Evolutionary conservation across 2,329 filamentous ascomycete genomes (phyloP).

Genomic region (Didymella sp.): DNA sequence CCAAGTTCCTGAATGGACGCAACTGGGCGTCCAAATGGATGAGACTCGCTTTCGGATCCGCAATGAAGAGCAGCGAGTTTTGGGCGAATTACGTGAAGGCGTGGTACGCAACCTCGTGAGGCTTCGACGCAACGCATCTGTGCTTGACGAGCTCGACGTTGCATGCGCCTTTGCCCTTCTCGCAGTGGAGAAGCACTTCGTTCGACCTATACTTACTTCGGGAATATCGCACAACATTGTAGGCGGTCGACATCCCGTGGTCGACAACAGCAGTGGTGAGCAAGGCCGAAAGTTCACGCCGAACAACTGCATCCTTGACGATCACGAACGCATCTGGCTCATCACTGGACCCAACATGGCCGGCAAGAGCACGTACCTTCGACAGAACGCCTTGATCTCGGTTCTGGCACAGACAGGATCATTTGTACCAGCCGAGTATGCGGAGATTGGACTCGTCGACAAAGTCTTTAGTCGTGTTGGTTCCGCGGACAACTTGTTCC

Average conservation of each 20-base stretch:
- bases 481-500: slow-evolving; percentile 92
- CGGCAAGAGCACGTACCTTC: slow-evolving; percentile 93
- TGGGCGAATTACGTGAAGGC: slow-evolving; percentile 73
- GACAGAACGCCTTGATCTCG: slow-evolving; percentile 93
- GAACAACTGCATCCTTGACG: slow-evolving; percentile 87
- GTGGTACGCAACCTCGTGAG: slow-evolving; percentile 85
- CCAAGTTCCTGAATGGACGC: slow-evolving; percentile 82
- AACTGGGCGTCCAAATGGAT: slow-evolving; percentile 80
- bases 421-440: slow-evolving; percentile 88
- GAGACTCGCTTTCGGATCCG: slow-evolving; percentile 78
- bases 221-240: slow-evolving; percentile 74
- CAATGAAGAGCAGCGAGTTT: slow-evolving; percentile 82
- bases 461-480: slow-evolving; percentile 88
- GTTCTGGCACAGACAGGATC: slow-evolving; percentile 92
- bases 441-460: slow-evolving; percentile 89
- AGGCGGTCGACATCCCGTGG: slow-evolving; percentile 88
- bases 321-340: slow-evolving; percentile 72
- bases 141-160: slow-evolving; percentile 93
- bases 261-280: slow-evolving; percentile 80
- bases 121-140: slow-evolving; percentile 85
- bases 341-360: slow-evolving; percentile 95
- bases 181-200: slow-evolving; percentile 74
- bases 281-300: slow-evolving; percentile 82
- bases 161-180: slow-evolving; percentile 83
- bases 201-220: slow-evolving; percentile 74